Conservation (phyloP, 768 basidiomycete species). For the Antrodiella citrinella region DNA sequence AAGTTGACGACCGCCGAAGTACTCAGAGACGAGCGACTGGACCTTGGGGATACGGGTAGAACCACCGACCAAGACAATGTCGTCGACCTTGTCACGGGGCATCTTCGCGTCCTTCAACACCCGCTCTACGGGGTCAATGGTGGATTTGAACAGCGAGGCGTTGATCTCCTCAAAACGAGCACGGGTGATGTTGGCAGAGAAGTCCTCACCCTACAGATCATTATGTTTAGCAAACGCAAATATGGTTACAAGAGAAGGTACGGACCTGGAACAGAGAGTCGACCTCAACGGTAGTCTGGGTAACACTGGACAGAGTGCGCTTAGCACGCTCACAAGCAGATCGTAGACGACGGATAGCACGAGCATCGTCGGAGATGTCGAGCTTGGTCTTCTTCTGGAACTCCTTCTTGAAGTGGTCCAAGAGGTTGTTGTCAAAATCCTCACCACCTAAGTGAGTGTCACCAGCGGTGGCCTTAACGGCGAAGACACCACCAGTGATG, state of each 20-base stretch:
- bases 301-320: conserved; percentile 95
- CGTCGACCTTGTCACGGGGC: conserved; percentile 92
- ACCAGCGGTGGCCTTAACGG: conserved; percentile 98
- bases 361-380: conserved; percentile 94
- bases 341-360: conserved; percentile 91
- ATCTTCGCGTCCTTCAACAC: conserved; percentile 99
- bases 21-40: conserved; percentile 95
- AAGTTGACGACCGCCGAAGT: conserved; percentile 94
- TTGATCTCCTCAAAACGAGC: conserved; percentile 99
- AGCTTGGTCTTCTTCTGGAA: conserved; percentile 97
- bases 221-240: conserved; percentile 5
- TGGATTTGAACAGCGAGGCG: conserved; percentile 90
- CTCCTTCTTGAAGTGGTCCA: conserved; percentile 99
- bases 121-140: conserved; percentile 96
- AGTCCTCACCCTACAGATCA: conserved; percentile 78
- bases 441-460: conserved; percentile 99
- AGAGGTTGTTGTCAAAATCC: conserved; percentile 97
- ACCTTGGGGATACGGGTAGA: conserved; percentile 99
- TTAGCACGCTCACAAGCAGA: conserved; percentile 99
- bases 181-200: conserved; percentile 97
- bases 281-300: conserved; percentile 98
- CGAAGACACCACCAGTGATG: conserved; percentile 97
- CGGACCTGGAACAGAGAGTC: conserved; percentile 93
- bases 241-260: conserved; percentile 4
- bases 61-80: conserved; percentile 99